phyloP scores from a whole-genome alignment of 2,329 filamentous ascomycete genomes.

The Rutstroemia sp. region DNA sequence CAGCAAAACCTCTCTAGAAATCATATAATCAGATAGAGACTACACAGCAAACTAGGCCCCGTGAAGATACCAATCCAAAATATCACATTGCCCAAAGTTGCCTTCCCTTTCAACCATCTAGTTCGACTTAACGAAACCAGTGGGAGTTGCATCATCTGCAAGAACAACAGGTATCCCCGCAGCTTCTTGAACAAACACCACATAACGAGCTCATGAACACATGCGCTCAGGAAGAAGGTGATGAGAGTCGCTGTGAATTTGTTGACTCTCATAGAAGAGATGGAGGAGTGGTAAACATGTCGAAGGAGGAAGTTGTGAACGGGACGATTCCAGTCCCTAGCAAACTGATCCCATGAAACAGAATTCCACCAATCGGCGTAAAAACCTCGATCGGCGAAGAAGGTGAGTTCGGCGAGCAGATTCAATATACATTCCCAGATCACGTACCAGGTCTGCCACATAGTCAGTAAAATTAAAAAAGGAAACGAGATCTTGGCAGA shows the following conservation, averaged over 20 bases:
- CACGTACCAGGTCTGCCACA: constrained; percentile 60
- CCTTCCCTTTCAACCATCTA: constrained; percentile 53
- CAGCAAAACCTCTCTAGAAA: not conserved
- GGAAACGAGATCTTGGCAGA: not conserved
- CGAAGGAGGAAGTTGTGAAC: constrained; percentile 69
- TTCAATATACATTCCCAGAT: constrained; percentile 75
- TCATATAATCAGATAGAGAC: constrained; percentile 51
- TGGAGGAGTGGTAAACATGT: constrained; percentile 73
- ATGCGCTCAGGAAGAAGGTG: constrained; percentile 30
- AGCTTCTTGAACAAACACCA: constrained; percentile 74
- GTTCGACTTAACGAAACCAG: constrained; percentile 61
- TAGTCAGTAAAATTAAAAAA: constrained; percentile 5
- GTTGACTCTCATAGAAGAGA: constrained; percentile 63
- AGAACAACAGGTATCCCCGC: constrained; percentile 62
- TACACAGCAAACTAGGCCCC: constrained; percentile 61
- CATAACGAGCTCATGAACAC: constrained; percentile 30
- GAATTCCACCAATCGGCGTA: constrained; percentile 60
- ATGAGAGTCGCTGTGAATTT: constrained; percentile 58
- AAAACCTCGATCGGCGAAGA: constrained; percentile 71
- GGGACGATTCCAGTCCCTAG: constrained; percentile 74
- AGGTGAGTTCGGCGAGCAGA: constrained; percentile 67
- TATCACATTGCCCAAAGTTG: constrained; percentile 62
- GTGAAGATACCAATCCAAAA: constrained; percentile 78
- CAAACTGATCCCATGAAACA: constrained; percentile 67
- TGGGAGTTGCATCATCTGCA: constrained; percentile 70